Evolutionary conservation across 2,329 filamentous ascomycete species (phyloP), one percentile per base, ranked within the genome.

Genomic region (Verruconis gallopava): DNA sequence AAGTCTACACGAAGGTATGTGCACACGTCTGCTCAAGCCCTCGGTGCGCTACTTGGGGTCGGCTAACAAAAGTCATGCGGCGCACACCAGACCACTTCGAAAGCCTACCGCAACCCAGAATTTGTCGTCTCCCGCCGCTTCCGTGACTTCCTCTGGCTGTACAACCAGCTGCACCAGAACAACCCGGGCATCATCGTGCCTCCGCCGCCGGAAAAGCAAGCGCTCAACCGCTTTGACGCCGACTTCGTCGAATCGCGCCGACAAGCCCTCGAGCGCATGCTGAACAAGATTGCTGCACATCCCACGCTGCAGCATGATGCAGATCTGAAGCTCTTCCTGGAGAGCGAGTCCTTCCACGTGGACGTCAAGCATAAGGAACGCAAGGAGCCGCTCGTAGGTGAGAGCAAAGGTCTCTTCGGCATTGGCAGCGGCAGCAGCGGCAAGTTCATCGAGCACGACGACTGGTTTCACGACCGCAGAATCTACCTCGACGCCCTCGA

Each of bases 321-420:
- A 4, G 91, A 98, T 55, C 64, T 98, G 47, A 98, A 98, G 66
- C 77, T 96, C 4, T 98, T 98, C 62, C 68, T 98, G 12, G 91
- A 98, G 63, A 96, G 88, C 56, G 91, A 98, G 53, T 72, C 86
- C 1, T 95, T 98, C 67, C 95, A 86, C 54, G 75, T 94, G 28
- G 91, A 98, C 54, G 79, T 98, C 55, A 98, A 96, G 68, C 91
- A 98, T 65, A 94, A 94, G 62, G 89, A 96, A 61, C 79, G 89
- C 42, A 81, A 85, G 53, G 86, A 95, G 45, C 84, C 85, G 2
- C 77, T 85, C 41, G 71, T 93, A 3, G 77, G 77, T 33, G 91
- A 96, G 63, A 93, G 79, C 65, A 96, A 96, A 64, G 88, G 91
- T 42, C 81, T 96, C 67, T 76, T 96, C 52, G 85, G 85, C 17